Evolutionary conservation across 2,329 filamentous ascomycete genomes (phyloP), one percentile per base, ranked within the genome.

Genomic region (Epichloe brachyelytri): DNA sequence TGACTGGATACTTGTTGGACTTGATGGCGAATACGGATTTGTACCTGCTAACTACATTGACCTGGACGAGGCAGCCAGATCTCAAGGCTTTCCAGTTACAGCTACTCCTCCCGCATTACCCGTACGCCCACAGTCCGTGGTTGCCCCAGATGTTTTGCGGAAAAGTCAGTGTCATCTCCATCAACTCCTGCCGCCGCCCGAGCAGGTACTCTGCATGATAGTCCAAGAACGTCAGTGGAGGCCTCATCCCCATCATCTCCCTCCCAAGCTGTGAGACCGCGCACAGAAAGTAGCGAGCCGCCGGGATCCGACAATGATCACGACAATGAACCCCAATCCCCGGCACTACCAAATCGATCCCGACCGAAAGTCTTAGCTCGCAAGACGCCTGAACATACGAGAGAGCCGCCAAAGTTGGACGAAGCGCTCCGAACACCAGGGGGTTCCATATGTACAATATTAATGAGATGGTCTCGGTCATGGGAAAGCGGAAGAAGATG

Each of bases 401-500:
- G 26, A 26, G 47, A 44, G 36, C 22, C 36, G 11, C 12, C 22
- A 4, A 48, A 17, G 20, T 3, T 15, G 40, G 45, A 48, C 37
- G 74, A 79, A 36, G 73, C 73, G 15, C 70, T 71, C 38, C 65
- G 66, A 33, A 83, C 84, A 2, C 86, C 87, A 5, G 86, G 87
- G 88, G 87, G 2, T 97, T 90, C 63, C 90, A 94, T 63, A 76
- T 97, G 66, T 97, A 96, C 70, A 96, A 95, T 60, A 90, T 97
- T 60, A 95, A 90, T 64, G 91, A 97, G 69, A 95, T 95, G 86
- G 81, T 95, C 4, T 91, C 89, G n/a, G 82, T 93, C 43, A 90
- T 95, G 81, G 91, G 91, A 51, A 95, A 95, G 72, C 85, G 87
- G 62, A 95, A 95, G 74, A 97, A 97, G 71, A 93, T 96, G 87